Percentiles rank a stretch among this genome's conserved stretches.
Conservation (phyloP, 345 rosid species). For the Rhizophora apiculata region DNA sequence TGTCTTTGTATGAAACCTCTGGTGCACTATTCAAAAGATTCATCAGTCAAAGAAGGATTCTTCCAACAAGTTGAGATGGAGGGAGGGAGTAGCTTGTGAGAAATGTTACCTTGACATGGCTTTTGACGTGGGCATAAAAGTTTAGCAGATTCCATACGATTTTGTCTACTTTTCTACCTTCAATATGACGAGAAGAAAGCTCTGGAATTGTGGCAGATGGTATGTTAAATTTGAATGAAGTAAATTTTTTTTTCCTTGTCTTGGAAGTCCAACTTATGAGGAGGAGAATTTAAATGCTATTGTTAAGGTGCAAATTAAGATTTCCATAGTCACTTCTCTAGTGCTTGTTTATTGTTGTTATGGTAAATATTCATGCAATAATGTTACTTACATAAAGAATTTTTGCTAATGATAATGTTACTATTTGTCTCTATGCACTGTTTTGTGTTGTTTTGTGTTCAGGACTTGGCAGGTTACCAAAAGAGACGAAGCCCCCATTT, state of each 20-base stretch:
- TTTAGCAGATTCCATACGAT: slow-evolving; percentile 75
- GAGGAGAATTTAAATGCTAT: neutral
- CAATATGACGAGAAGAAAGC: slow-evolving; percentile 55
- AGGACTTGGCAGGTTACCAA: slow-evolving; percentile 44
- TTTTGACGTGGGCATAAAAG: slow-evolving; percentile 72
- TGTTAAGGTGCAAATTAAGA: neutral
- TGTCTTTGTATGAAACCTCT: slow-evolving; percentile 83
- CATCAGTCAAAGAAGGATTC: slow-evolving; percentile 15
- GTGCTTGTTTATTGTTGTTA: neutral
- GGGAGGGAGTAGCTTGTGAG: neutral
- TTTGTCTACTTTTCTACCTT: slow-evolving; percentile 70
- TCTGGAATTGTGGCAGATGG: slow-evolving; percentile 35
- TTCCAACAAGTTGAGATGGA: neutral
- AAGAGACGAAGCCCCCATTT: slow-evolving; percentile 78
- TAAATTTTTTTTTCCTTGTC: too few relatives aligned
- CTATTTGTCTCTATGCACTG: neutral
- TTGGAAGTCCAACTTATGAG: neutral
- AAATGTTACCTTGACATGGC: slow-evolving; percentile 68
- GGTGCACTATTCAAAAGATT: slow-evolving; percentile 49
- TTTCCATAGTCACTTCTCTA: neutral
- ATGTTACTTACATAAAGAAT: neutral
- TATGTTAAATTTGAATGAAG: too few relatives aligned
- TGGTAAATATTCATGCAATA: neutral
- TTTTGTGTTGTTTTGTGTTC: slow-evolving; percentile 2
- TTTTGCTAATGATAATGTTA: slow-evolving; percentile 4